These are phyloP conservation scores for Bocquillonia castaneifolia DNA, from an alignment of 441 rosid species.

Conservation along the genomic window DNA sequence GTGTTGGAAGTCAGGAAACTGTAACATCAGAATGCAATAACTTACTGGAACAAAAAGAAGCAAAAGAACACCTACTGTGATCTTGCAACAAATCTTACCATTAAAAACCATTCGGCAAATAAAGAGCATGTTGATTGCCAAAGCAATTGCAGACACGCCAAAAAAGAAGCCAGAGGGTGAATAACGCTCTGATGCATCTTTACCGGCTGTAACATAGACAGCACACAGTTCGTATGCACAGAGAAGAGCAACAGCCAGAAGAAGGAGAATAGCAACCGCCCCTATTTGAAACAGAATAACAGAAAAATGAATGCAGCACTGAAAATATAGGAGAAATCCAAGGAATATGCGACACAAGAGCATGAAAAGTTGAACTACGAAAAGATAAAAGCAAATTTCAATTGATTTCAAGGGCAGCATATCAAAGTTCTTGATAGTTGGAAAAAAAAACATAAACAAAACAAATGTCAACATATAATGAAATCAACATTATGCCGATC, in stretches of 20 bases:
- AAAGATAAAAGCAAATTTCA: slow-evolving; percentile 1
- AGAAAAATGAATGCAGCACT: slow-evolving; percentile 20
- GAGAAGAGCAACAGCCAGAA: slow-evolving; percentile 88
- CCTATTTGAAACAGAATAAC: slow-evolving; percentile 41
- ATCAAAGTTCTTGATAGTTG: not conserved
- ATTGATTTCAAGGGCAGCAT: not conserved
- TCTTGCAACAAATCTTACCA: slow-evolving; percentile 50
- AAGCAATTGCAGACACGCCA: slow-evolving; percentile 94
- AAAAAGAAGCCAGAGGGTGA: slow-evolving; percentile 99
- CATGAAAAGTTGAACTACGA: slow-evolving; percentile 7
- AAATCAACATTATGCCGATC: not conserved
- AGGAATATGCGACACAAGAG: not conserved
- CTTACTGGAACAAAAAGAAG: slow-evolving; percentile 18
- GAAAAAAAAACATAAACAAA: not conserved
- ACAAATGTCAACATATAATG: not conserved
- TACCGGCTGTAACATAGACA: slow-evolving; percentile 92
- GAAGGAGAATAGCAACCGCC: slow-evolving; percentile 96
- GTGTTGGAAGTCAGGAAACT: slow-evolving; percentile 15
- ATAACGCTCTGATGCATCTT: slow-evolving; percentile 82
- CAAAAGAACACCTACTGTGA: slow-evolving; percentile 22
- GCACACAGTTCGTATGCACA: slow-evolving; percentile 99
- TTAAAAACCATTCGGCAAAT: slow-evolving; percentile 97
- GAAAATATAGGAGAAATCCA: slow-evolving; percentile 10
- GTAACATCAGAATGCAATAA: slow-evolving; percentile 15
- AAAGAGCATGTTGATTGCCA: slow-evolving; percentile 99